phyloP scores from a whole-genome alignment of 129 eudicot genomes.

The Logfia minima region DNA sequence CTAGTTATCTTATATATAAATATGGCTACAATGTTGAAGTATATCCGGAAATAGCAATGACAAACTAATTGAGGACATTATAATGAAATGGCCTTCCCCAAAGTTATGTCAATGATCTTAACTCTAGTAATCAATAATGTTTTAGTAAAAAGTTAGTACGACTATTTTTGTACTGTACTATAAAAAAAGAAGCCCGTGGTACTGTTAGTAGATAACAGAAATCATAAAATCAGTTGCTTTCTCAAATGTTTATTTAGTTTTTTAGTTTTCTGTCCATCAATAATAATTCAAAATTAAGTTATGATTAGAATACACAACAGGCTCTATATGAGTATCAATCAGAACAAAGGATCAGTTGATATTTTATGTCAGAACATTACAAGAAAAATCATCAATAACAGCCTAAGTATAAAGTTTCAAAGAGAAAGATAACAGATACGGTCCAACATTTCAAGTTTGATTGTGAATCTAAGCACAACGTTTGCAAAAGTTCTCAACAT shows the following conservation, averaged over 20 bases:
- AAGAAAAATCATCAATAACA: background rate
- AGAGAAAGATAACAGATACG: too few species aligned
- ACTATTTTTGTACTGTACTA: too few species aligned
- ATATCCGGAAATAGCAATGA: background rate
- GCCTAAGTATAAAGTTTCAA: background rate
- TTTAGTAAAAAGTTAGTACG: background rate
- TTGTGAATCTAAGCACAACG: background rate
- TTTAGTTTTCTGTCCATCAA: background rate
- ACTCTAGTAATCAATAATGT: background rate
- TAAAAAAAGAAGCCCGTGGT: background rate
- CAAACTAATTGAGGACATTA: background rate
- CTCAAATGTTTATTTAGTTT: background rate
- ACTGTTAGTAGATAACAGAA: background rate
- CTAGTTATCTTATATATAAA: background rate
- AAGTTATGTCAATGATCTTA: background rate
- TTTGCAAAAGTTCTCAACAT: background rate
- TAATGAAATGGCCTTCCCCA: background rate
- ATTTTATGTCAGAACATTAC: background rate
- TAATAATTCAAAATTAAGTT: background rate
- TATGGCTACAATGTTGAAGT: background rate
- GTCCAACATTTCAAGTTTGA: too few species aligned
- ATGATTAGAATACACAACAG: background rate
- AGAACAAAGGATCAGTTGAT: background rate
- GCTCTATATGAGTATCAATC: background rate
- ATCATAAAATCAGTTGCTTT: background rate